A percentile compares a stretch with the other conserved stretches of the same genome.
These are phyloP conservation scores for Serendipita sp. DNA, from an alignment of 1,284 basidiomycete species.

Conservation along the genomic window DNA sequence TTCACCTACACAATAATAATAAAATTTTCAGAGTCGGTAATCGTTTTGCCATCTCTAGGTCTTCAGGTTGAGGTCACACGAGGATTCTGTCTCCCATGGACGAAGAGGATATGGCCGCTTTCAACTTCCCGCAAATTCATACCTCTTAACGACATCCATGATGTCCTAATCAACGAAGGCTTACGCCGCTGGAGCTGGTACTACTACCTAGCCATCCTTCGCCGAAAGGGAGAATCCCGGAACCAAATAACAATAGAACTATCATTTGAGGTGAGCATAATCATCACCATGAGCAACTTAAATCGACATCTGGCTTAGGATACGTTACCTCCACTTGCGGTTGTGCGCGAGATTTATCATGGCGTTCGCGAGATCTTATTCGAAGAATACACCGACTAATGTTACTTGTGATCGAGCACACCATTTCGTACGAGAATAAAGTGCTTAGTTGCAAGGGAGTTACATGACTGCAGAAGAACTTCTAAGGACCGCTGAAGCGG, in stretches of 20 bases:
- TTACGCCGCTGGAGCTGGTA: conserved; percentile 53
- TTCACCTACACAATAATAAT: conserved; percentile 7
- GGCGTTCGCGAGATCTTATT: conserved; percentile 10
- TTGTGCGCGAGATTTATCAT: conserved; percentile 43
- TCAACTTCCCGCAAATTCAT: conserved; percentile 42
- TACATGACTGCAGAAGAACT: background rate
- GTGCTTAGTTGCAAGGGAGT: background rate
- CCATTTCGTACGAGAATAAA: background rate
- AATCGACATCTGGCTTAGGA: conserved; percentile 28
- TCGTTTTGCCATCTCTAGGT: conserved; percentile 49
- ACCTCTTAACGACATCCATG: conserved; percentile 36
- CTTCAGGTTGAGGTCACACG: conserved; percentile 56
- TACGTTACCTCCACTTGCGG: conserved; percentile 44
- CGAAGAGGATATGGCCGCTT: conserved; percentile 27
- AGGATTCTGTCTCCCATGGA: conserved; percentile 25
- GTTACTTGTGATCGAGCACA: background rate
- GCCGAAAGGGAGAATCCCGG: conserved; percentile 21
- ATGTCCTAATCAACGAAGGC: conserved; percentile 60
- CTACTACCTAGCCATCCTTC: conserved; percentile 47
- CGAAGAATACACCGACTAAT: background rate
- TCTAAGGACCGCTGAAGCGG: background rate
- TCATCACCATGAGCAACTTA: background rate
- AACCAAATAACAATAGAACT: conserved; percentile 44
- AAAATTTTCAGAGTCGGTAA: conserved; percentile 41
- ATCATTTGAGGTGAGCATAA: conserved; percentile 11